A percentile compares a stretch with the other conserved stretches of the same genome.
phyloP scores from a whole-genome alignment of 208 protist species.

The Crithidia fasciculata region DNA sequence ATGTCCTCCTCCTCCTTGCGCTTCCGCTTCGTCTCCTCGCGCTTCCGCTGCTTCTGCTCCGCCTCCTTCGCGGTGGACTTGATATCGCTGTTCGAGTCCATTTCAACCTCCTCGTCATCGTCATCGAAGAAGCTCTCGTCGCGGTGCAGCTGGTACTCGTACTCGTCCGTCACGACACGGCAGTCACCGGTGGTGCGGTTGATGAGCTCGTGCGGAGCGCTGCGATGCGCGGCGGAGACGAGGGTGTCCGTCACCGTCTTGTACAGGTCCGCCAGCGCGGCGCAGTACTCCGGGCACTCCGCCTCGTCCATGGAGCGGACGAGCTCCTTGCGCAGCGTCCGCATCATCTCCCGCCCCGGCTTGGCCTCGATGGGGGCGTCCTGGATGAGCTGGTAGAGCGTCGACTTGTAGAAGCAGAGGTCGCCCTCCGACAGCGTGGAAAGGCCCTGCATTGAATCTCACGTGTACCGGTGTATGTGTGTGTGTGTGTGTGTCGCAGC shows the following conservation, averaged over 20 bases:
- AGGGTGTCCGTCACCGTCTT: constrained; percentile 87
- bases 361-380: constrained; percentile 68
- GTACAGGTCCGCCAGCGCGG: constrained; percentile 74
- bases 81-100: constrained; percentile 55
- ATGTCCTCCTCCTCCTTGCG: constrained; percentile 86
- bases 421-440: constrained; percentile 49
- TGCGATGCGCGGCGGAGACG: constrained; percentile 78
- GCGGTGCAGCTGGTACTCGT: constrained; percentile 79
- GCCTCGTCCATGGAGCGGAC: constrained; percentile 60
- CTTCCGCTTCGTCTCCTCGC: constrained; percentile 75
- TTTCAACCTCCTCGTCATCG: constrained; percentile 76
- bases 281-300: constrained; percentile 71
- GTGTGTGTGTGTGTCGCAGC: neutral
- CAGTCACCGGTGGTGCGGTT: constrained; percentile 70
- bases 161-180: constrained; percentile 83
- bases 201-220: constrained; percentile 82
- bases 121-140: constrained; percentile 77
- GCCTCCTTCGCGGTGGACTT: constrained; percentile 61
- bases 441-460: constrained; percentile 23
- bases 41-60: constrained; percentile 72
- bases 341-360: constrained; percentile 77
- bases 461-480: neutral
- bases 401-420: constrained; percentile 77
- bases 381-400: constrained; percentile 78
- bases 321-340: constrained; percentile 75